These are phyloP conservation scores for Myxozyma geophila DNA, from an alignment of 805 yeast genomes.

Conservation along the genomic window DNA sequence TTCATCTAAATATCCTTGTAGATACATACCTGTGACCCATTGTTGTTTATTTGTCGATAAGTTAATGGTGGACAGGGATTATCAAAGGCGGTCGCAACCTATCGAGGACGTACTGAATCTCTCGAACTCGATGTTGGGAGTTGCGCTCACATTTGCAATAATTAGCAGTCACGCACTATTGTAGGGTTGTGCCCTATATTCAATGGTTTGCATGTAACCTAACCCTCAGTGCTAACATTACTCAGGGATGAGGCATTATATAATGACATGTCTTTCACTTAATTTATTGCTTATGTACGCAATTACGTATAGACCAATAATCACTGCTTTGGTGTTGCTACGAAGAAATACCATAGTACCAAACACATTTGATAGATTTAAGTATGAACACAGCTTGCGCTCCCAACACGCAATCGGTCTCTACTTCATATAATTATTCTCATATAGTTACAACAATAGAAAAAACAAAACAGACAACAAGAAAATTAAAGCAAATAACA, in stretches of 20 bases:
- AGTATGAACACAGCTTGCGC: too few species aligned
- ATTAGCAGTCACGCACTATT: not conserved
- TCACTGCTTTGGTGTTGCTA: too few species aligned
- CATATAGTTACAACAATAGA: not conserved
- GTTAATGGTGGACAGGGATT: not conserved
- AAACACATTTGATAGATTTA: too few species aligned
- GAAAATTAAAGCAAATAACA: too few species aligned
- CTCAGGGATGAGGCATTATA: too few species aligned
- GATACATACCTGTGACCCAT: conserved; percentile 41
- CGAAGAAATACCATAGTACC: too few species aligned
- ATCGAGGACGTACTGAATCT: not conserved
- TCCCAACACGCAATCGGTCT: too few species aligned
- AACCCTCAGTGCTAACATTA: not conserved
- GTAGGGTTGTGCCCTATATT: conserved; percentile 3
- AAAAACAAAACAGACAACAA: not conserved
- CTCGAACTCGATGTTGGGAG: conserved; percentile 9
- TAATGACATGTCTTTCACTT: too few species aligned
- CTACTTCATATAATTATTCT: too few species aligned
- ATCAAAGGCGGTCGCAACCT: not conserved
- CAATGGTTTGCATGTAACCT: not conserved
- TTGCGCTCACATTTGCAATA: not conserved
- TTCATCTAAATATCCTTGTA: not conserved
- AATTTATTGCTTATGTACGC: too few species aligned
- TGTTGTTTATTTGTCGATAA: conserved; percentile 24
- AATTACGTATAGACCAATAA: too few species aligned